These are phyloP conservation scores for Eucalyptus brandiana DNA, from an alignment of 345 rosid species.

Conservation along the genomic window DNA sequence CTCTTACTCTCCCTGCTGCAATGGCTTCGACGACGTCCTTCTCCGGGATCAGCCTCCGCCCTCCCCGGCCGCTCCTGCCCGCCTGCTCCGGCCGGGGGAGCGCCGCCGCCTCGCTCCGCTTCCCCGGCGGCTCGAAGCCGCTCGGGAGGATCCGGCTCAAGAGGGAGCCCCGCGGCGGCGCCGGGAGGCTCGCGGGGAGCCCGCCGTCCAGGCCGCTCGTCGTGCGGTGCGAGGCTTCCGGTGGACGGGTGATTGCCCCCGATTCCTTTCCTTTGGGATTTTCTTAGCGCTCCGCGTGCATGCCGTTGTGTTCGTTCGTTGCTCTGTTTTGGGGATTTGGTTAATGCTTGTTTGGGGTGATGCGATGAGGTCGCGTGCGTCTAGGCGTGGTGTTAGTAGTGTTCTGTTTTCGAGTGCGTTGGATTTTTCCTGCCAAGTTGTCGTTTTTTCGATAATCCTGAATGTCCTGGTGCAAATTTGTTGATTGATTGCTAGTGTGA, in stretches of 20 bases:
- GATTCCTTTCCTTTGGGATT: neutral
- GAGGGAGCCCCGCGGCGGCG: conserved; percentile 6
- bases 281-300: neutral
- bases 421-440: neutral
- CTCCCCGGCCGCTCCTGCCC: neutral
- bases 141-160: conserved; percentile 14
- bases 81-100: neutral
- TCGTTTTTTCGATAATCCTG: neutral
- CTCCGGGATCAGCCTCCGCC: neutral
- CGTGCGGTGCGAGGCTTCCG: conserved; percentile 58
- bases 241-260: conserved; percentile 26
- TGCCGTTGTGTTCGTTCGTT: neutral
- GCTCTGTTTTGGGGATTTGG: neutral
- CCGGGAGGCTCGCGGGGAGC: conserved; percentile 1
- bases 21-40: conserved; percentile 2
- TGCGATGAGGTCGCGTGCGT: neutral
- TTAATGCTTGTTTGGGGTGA: neutral
- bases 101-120: conserved; percentile 10
- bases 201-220: conserved; percentile 9
- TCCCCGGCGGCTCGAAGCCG: conserved; percentile 20
- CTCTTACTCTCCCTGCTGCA: neutral
- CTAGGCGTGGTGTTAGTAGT: neutral
- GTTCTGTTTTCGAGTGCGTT: neutral
- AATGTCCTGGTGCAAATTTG: neutral
- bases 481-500: neutral